Percentiles rank a stretch among this genome's conserved stretches.
phyloP scores from a whole-genome alignment of 805 yeast genomes.

The Torulaspora microellipsoides region DNA sequence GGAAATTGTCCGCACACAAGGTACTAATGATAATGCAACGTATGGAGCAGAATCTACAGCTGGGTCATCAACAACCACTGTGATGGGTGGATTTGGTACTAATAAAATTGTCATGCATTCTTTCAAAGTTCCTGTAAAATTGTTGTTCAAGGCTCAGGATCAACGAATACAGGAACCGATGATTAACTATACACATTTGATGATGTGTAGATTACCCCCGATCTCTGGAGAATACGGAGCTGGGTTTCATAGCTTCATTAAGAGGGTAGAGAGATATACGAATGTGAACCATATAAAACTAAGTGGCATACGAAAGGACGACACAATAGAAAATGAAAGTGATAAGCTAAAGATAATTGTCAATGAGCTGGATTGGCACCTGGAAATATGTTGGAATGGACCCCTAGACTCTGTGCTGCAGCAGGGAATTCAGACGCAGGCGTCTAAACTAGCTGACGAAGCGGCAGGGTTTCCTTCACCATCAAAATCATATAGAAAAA shows the following conservation, averaged over 20 bases:
- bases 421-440: slow-evolving; percentile 3
- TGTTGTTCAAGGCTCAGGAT: slow-evolving; percentile 52
- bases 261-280: slow-evolving; percentile 62
- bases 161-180: slow-evolving; percentile 59
- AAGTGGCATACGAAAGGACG: slow-evolving; percentile 33
- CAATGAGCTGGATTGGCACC: slow-evolving; percentile 33
- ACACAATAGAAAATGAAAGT: slow-evolving; percentile 7
- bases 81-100: slow-evolving; percentile 5
- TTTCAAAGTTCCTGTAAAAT: slow-evolving; percentile 65
- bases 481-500: background rate
- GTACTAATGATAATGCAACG: slow-evolving; percentile 8
- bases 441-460: background rate
- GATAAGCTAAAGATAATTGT: slow-evolving; percentile 25
- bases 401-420: slow-evolving; percentile 25
- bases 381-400: slow-evolving; percentile 35
- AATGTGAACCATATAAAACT: slow-evolving; percentile 48
- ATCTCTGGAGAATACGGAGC: slow-evolving; percentile 29
- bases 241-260: slow-evolving; percentile 50
- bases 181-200: slow-evolving; percentile 48
- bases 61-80: slow-evolving; percentile 1
- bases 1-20: slow-evolving; percentile 22
- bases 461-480: background rate
- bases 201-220: slow-evolving; percentile 45
- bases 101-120: slow-evolving; percentile 51
- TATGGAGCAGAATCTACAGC: slow-evolving; percentile 1